Evolutionary conservation across 75 land plant genomes (phyloP).

Genomic region (Pinus taeda): DNA sequence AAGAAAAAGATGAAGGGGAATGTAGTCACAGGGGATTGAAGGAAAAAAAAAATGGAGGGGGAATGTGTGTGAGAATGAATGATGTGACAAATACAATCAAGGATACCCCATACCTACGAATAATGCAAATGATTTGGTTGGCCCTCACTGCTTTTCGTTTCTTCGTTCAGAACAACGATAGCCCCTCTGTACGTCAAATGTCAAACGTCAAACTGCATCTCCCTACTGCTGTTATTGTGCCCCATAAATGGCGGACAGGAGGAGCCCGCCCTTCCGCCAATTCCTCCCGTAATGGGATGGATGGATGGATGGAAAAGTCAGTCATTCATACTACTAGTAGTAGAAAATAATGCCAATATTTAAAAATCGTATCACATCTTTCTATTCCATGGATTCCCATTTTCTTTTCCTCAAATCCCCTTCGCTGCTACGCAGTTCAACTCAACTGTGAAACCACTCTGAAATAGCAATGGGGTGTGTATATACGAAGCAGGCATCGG

Average conservation of each 20-base stretch:
- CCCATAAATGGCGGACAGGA: not conserved
- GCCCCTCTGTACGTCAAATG: no score
- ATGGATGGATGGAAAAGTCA: no score
- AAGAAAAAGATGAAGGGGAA: no score
- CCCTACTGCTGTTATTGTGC: not conserved
- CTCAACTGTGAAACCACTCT: not conserved
- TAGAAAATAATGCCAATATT: not conserved
- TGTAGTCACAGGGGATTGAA: no score
- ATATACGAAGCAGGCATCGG: not conserved
- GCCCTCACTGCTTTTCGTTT: no score
- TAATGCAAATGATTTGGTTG: no score
- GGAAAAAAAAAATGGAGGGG: no score
- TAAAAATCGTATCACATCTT: not conserved
- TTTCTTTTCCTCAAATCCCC: not conserved
- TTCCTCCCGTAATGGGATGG: not conserved
- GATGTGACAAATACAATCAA: no score
- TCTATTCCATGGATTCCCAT: not conserved
- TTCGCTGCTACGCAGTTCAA: not conserved
- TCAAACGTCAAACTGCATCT: no score
- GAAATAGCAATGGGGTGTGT: constrained; percentile 5
- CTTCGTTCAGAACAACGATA: no score
- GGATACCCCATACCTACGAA: no score
- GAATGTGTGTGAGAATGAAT: no score
- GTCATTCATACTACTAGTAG: not conserved
- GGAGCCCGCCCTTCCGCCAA: constrained; percentile 11